Base-by-base conservation (phyloP, 441 rosid genomes). In the Bocquillonia castaneifolia region DNA sequence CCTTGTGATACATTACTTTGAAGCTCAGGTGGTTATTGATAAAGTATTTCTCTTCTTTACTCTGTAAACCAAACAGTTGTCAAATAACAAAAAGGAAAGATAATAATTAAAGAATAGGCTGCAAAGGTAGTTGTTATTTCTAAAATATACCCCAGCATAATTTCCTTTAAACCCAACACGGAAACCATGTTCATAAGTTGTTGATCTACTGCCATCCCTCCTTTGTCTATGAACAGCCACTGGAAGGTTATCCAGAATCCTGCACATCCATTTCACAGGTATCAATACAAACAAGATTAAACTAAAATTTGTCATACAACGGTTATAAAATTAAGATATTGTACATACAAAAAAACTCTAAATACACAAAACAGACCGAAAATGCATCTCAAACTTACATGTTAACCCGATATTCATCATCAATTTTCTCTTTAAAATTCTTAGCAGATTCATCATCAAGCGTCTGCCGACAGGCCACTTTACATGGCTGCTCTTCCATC, bases 221-320 rank as follows among this genome's bases (percentile, higher is more conserved):
- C 97, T 86, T 80, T 85, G 88, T 81, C 97, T 85, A 70, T 66
- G 92, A 74, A 92, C 97, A 73, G 98, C 97, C 71, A 92, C 93
- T 17, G 98, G 98, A 82, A 92, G 98, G 77, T 92, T 92, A 80
- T 90, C 98, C 40, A 92, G 83, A 72, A 92, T 92, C 96, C 97
- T 92, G 79, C 69, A 83, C 17, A 77, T 51, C 63, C 77, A 77
- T 48, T 64, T 54, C 32, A 44, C 29, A 70, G 58, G 50, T 67
- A 63, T 74, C 32, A 76, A 40, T 45, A 29, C 22, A 63, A 42
- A 45, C 25, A 54, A 42, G 15, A 31, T 29, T 22, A 40, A 14
- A 32, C n/a, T 6, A 10, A 67, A 56, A 56, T n/a, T 28, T 32
- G 45, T 4, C 36, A 37, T 12, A 13, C 12, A 26, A 29, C 25